Percentiles rank a stretch among this genome's conserved stretches.
Conservation (phyloP, 345 rosid species). For the Linum tenue region DNA sequence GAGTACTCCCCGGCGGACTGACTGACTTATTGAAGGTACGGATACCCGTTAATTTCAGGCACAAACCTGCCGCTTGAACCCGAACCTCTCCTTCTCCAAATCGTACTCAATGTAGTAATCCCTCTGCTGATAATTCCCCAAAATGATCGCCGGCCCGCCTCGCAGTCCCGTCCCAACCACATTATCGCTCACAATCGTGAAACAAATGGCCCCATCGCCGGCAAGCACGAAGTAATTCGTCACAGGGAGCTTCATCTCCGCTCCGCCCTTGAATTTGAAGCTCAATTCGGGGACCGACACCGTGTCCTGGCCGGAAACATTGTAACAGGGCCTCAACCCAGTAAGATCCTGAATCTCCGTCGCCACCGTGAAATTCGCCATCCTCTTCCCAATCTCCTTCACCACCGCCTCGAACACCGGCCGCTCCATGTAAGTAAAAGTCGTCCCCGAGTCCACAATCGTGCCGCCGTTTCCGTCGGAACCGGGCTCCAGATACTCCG, state of each 20-base stretch:
- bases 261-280: slow-evolving; percentile 76
- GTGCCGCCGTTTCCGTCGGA: slow-evolving; percentile 70
- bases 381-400: slow-evolving; percentile 44
- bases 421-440: slow-evolving; percentile 75
- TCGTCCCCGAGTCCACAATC: slow-evolving; percentile 83
- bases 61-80: slow-evolving; percentile 52
- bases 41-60: slow-evolving; percentile 11
- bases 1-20: no score
- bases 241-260: slow-evolving; percentile 52
- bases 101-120: slow-evolving; percentile 69
- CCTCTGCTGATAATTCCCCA: slow-evolving; percentile 83
- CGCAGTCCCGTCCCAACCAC: slow-evolving; percentile 10
- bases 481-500: slow-evolving; percentile 43
- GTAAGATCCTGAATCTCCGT: slow-evolving; percentile 28
- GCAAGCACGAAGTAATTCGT: slow-evolving; percentile 48
- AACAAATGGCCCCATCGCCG: slow-evolving; percentile 28
- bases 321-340: slow-evolving; percentile 66
- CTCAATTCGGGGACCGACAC: slow-evolving; percentile 35
- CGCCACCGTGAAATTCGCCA: slow-evolving; percentile 47
- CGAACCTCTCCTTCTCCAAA: slow-evolving; percentile 58
- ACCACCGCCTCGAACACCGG: slow-evolving; percentile 46
- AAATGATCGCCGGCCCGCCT: slow-evolving; percentile 66
- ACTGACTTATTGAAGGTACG: neutral
- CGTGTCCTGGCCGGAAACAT: slow-evolving; percentile 38
- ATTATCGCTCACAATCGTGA: slow-evolving; percentile 37